Base-by-base conservation (phyloP, 2,329 filamentous ascomycete genomes). In the Hypoxylon sp. region DNA sequence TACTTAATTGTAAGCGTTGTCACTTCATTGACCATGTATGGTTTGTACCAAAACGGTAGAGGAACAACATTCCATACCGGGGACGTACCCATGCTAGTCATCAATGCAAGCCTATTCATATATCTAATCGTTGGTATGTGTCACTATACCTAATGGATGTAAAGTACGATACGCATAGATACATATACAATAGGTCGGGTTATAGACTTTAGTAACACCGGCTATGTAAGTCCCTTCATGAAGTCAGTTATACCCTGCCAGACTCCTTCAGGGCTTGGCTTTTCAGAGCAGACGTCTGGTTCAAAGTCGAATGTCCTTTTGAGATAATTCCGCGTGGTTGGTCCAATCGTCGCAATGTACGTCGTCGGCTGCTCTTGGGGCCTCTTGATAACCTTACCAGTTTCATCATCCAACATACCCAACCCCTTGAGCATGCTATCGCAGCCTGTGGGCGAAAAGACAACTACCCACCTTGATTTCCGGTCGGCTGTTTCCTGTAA, bases 291-390 rank as follows among this genome's bases (percentile, higher is more conserved):
- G n/a, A 92, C 91, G 75, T 95, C 89, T 0, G 92, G 88, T 71
- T 88, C 84, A 68, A 89, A 91, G 0, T 81, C 86, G 76, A 93
- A 93, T 1, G 83, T 84, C 19, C 83, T 81, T 14, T 82, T 76
- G 46, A 99, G 80, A 79, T 93, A 89, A 71, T 94, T 89, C 68
- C 90, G 85, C 9, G 96, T 99, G 16, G 96, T 99, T 11, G 96
- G 95, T 0, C 96, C 96, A 78, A 99, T 99, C 0, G 94, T 96
- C 12, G 91, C 93, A 65, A 98, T 83, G 67, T 87, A 88, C 0
- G 89, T 90, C 53, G 77, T 83, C 8, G 79, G 80, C 27, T 76
- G 71, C 32, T 41, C 53, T 16, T 37, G 30, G 19, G 53, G 11
- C 23, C 56, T 55, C 16, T 73, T 73, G 19, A 76, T 23, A 21